A percentile compares a stretch with the other conserved stretches of the same genome.
Evolutionary conservation across 2,329 filamentous ascomycete species (phyloP).

Genomic region (Colletotrichum aenigma): DNA sequence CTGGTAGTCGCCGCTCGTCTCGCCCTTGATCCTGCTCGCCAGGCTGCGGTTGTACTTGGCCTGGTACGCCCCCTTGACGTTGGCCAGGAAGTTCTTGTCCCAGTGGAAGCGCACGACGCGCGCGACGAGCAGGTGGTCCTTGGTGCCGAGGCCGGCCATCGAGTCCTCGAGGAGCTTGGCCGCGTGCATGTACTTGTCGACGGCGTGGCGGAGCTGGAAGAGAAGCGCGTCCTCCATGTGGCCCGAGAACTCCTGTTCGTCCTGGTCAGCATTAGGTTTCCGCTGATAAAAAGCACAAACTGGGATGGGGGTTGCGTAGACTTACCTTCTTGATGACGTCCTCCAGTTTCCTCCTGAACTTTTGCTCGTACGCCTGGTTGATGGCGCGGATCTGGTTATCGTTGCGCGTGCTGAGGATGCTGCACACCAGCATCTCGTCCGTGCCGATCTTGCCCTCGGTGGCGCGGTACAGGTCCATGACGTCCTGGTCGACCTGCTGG

Average conservation of each 20-base stretch:
- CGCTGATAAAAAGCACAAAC: not conserved
- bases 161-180: slow-evolving; percentile 81
- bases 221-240: slow-evolving; percentile 90
- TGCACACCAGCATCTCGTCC: slow-evolving; percentile 78
- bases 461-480: slow-evolving; percentile 76
- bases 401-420: slow-evolving; percentile 76
- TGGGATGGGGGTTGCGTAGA: not conserved
- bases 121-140: slow-evolving; percentile 78
- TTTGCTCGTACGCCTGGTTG: slow-evolving; percentile 72
- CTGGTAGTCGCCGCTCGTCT: slow-evolving; percentile 87
- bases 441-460: slow-evolving; percentile 76
- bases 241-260: slow-evolving; percentile 75
- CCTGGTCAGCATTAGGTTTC: not conserved
- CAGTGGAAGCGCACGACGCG: slow-evolving; percentile 85
- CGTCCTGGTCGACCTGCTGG: slow-evolving; percentile 76
- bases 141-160: slow-evolving; percentile 88
- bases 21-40: slow-evolving; percentile 72
- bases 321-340: slow-evolving; percentile 73
- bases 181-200: slow-evolving; percentile 84
- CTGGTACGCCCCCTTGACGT: slow-evolving; percentile 80
- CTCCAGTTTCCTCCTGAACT: slow-evolving; percentile 73
- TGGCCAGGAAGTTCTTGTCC: slow-evolving; percentile 75
- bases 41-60: slow-evolving; percentile 73
- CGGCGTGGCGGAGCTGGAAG: slow-evolving; percentile 76
- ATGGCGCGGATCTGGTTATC: slow-evolving; percentile 87